Conservation (phyloP, 2,329 filamentous ascomycete genomes). For the Trichophyton rubrum region DNA sequence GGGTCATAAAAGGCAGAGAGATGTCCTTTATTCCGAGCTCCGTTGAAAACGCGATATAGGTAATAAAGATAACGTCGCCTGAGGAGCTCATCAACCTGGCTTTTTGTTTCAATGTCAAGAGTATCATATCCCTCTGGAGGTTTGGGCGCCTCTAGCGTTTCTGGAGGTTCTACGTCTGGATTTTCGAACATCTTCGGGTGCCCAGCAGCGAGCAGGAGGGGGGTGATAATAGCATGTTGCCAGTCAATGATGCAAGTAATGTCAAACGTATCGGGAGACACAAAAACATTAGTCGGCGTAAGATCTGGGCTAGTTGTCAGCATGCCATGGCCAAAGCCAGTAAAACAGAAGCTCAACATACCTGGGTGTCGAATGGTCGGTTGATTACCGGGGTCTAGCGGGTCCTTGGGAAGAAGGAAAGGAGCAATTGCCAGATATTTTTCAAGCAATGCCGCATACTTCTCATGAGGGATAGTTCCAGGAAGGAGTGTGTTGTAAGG, state of each 20-base stretch:
- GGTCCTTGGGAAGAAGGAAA: slow-evolving; percentile 15
- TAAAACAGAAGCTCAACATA: not conserved
- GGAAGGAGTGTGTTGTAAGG: slow-evolving; percentile 16
- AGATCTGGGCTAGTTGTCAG: slow-evolving; percentile 3
- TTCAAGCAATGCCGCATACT: slow-evolving; percentile 16
- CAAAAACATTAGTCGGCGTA: slow-evolving; percentile 9
- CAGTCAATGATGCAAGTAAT: slow-evolving; percentile 11
- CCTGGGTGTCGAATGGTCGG: slow-evolving; percentile 16
- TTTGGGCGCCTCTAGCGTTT: slow-evolving; percentile 5
- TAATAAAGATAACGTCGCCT: slow-evolving; percentile 9
- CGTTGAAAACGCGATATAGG: slow-evolving; percentile 12
- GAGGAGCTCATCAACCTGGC: slow-evolving; percentile 8
- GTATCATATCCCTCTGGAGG: slow-evolving; percentile 10
- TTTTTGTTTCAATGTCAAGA: slow-evolving; percentile 7
- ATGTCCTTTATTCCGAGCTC: slow-evolving; percentile 10
- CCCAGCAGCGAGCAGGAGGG: slow-evolving; percentile 9
- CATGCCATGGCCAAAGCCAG: not conserved
- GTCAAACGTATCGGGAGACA: slow-evolving; percentile 7
- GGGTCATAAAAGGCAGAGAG: slow-evolving; percentile 6
- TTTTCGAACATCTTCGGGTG: slow-evolving; percentile 10
- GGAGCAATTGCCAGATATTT: slow-evolving; percentile 17
- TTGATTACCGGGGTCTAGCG: slow-evolving; percentile 7
- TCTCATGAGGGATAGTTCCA: slow-evolving; percentile 10
- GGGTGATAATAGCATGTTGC: slow-evolving; percentile 9
- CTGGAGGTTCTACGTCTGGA: slow-evolving; percentile 7